These are phyloP conservation scores for Rubia yunnanensis DNA, from an alignment of 257 asterid species.

Conservation along the genomic window DNA sequence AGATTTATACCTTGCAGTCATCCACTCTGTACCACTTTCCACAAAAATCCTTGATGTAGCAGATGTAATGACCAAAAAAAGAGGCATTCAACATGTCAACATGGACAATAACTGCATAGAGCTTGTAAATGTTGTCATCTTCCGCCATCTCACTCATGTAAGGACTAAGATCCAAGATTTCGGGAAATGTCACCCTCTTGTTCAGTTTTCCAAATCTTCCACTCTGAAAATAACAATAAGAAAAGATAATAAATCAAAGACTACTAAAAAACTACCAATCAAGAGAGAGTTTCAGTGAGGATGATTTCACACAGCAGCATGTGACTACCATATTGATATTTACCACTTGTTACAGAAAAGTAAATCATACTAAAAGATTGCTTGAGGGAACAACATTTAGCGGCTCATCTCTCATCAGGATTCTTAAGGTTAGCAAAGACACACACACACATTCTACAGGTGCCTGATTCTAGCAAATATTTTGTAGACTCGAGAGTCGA, in stretches of 20 bases:
- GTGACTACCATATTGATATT: background rate
- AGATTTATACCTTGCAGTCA: conserved; percentile 68
- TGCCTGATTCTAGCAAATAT: background rate
- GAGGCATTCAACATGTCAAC: conserved; percentile 98
- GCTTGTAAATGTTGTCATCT: conserved; percentile 60
- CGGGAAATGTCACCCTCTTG: conserved; percentile 91
- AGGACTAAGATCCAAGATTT: conserved; percentile 61
- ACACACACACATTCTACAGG: background rate
- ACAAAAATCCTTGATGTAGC: conserved; percentile 71
- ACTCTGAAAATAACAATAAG: conserved; percentile 42
- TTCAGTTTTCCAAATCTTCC: conserved; percentile 96
- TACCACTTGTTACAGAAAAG: background rate
- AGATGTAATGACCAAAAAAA: conserved; percentile 91
- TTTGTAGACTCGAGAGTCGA: background rate
- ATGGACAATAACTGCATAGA: conserved; percentile 94
- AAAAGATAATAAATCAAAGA: background rate
- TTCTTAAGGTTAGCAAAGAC: background rate
- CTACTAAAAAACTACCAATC: background rate
- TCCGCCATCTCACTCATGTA: conserved; percentile 71
- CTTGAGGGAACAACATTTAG: background rate
- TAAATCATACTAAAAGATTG: background rate
- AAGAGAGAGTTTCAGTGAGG: background rate
- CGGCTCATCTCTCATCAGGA: background rate
- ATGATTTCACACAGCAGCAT: background rate
- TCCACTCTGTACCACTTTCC: conserved; percentile 91